A percentile compares a stretch with the other conserved stretches of the same genome.
These are phyloP conservation scores for Penicillium chermesinum DNA, from an alignment of 495 filamentous ascomycete genomes.

Conservation along the genomic window DNA sequence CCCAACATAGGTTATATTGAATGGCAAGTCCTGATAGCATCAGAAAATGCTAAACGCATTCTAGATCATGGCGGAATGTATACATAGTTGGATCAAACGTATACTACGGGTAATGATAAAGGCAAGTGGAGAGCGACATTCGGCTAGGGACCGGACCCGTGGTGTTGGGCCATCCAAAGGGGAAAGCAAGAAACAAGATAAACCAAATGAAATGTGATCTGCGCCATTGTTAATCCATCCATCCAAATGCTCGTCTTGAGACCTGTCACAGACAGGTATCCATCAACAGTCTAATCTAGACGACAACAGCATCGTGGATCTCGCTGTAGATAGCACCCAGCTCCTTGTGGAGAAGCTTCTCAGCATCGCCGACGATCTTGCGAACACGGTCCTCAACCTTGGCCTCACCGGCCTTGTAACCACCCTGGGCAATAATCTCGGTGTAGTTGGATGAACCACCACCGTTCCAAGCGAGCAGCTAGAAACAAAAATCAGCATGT, in stretches of 20 bases:
- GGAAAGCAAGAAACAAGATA: slow-evolving; percentile 10
- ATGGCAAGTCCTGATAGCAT: not conserved
- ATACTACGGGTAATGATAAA: slow-evolving; percentile 30
- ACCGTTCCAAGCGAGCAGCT: slow-evolving; percentile 97
- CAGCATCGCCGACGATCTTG: slow-evolving; percentile 31
- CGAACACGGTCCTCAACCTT: slow-evolving; percentile 28
- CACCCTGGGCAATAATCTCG: slow-evolving; percentile 68
- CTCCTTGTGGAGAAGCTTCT: slow-evolving; percentile 34
- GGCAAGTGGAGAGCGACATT: slow-evolving; percentile 15
- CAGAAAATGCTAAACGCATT: slow-evolving; percentile 15
- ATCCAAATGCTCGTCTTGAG: slow-evolving; percentile 25
- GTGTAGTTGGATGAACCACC: slow-evolving; percentile 88
- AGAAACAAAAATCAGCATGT: slow-evolving; percentile 37
- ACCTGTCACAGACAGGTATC: slow-evolving; percentile 19
- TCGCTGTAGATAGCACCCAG: slow-evolving; percentile 45
- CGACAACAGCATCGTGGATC: slow-evolving; percentile 39
- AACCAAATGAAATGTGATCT: slow-evolving; percentile 24
- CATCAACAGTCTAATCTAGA: slow-evolving; percentile 26
- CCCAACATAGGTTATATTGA: not conserved
- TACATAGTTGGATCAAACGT: slow-evolving; percentile 22
- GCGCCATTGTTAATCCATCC: slow-evolving; percentile 31
- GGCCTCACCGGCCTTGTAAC: slow-evolving; percentile 30
- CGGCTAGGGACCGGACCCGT: slow-evolving; percentile 16
- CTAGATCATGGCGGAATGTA: slow-evolving; percentile 26
- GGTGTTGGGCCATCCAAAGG: slow-evolving; percentile 14